These are phyloP conservation scores for Thermothielavioides terrestris DNA, from an alignment of 495 filamentous ascomycete species.

Conservation along the genomic window DNA sequence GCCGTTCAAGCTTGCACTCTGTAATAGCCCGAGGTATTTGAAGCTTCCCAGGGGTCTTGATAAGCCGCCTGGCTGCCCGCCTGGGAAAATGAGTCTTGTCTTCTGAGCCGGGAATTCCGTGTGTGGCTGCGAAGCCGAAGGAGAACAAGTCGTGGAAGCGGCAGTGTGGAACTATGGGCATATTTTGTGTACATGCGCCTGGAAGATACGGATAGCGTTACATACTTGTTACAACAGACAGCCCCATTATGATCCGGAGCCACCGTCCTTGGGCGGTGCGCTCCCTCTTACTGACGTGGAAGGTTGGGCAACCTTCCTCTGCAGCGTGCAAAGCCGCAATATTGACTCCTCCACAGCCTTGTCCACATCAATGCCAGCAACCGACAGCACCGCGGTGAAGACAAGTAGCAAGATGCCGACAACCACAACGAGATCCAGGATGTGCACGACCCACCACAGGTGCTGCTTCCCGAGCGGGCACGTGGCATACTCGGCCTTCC, in stretches of 20 bases:
- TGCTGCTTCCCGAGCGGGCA: slow-evolving; percentile 80
- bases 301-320: background rate
- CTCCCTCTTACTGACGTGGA: background rate
- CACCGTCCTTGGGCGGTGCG: background rate
- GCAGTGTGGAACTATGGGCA: background rate
- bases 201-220: no score
- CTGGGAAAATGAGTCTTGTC: no score
- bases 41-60: no score
- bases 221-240: background rate
- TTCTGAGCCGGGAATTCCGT: no score
- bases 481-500: slow-evolving; percentile 69
- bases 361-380: slow-evolving; percentile 20
- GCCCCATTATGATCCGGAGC: background rate
- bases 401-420: slow-evolving; percentile 25
- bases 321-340: background rate
- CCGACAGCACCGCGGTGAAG: slow-evolving; percentile 11
- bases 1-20: no score
- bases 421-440: slow-evolving; percentile 53
- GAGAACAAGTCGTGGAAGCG: background rate
- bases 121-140: no score
- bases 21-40: no score
- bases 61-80: no score
- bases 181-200: background rate
- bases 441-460: slow-evolving; percentile 87
- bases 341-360: background rate